Evolutionary conservation across 495 filamentous ascomycete species (phyloP).

Genomic region (Aspergillus nanangensis): DNA sequence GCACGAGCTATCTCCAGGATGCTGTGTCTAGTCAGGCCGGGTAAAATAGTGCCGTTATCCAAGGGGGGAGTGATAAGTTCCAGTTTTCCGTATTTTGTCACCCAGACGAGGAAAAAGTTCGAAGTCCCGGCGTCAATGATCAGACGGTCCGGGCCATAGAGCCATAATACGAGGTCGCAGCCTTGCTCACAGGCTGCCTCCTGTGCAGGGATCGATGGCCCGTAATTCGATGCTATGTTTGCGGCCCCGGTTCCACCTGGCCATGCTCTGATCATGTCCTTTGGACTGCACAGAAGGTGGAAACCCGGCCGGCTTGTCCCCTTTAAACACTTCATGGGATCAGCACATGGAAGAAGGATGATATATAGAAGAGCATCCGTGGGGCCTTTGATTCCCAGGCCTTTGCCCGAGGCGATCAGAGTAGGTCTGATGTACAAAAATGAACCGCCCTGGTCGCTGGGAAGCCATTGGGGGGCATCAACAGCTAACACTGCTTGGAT

Average conservation of each 20-base stretch:
- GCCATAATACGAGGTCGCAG: conserved; percentile 4
- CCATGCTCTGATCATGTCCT: conserved; percentile 2
- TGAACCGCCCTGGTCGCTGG: neutral
- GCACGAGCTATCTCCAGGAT: conserved; percentile 1
- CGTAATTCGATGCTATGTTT: conserved; percentile 1
- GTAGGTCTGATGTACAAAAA: conserved; percentile 3
- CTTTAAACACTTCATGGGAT: neutral
- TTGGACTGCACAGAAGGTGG: neutral
- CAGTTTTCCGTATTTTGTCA: neutral
- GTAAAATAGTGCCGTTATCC: neutral
- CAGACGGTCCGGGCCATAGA: neutral
- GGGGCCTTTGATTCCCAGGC: neutral
- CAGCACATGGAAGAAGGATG: neutral
- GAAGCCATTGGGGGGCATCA: conserved; percentile 2
- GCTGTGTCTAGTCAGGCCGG: conserved; percentile 2
- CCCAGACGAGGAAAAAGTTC: conserved; percentile 5
- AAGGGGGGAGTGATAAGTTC: conserved; percentile 1
- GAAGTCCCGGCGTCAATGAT: conserved; percentile 1
- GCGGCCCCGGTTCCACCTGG: neutral
- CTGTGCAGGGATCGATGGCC: neutral
- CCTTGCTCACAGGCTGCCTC: neutral
- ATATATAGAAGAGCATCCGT: conserved; percentile 1
- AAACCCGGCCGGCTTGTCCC: neutral
- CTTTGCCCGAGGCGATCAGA: neutral
- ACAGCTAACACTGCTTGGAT: neutral